phyloP scores from a whole-genome alignment of 768 basidiomycete genomes.

The Naganishia randhawae region DNA sequence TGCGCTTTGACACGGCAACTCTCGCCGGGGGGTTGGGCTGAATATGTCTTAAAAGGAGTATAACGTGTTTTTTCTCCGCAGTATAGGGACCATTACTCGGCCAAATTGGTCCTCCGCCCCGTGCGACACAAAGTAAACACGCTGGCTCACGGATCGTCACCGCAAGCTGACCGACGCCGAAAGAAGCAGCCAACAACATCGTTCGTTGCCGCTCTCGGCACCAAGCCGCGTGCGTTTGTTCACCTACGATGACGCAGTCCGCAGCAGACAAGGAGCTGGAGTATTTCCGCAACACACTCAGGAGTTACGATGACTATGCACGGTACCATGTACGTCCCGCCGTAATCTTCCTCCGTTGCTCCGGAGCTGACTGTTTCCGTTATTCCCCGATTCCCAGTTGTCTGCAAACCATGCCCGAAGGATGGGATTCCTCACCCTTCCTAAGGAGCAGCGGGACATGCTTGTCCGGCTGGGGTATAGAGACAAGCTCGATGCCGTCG shows the following conservation, averaged over 20 bases:
- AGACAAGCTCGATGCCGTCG: constrained; percentile 71
- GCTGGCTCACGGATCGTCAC: too few species aligned
- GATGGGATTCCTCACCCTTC: constrained; percentile 71
- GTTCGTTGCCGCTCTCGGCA: not conserved
- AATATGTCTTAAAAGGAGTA: not conserved
- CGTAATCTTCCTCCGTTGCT: not conserved
- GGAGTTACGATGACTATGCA: constrained; percentile 71
- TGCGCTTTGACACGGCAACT: constrained; percentile 1
- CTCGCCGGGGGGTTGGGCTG: not conserved
- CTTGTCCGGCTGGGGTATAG: constrained; percentile 69
- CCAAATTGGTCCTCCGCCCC: too few species aligned
- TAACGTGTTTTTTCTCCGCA: not conserved
- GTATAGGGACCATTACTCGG: too few species aligned
- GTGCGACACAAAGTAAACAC: too few species aligned
- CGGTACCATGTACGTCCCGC: constrained; percentile 63
- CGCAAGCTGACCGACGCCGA: not conserved
- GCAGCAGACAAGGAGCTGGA: constrained; percentile 20
- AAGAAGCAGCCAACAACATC: not conserved
- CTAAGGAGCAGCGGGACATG: constrained; percentile 65
- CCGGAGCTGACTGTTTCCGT: not conserved
- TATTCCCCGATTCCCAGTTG: constrained; percentile 51
- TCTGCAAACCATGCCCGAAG: constrained; percentile 64
- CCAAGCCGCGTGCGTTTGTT: too few species aligned
- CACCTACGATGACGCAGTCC: not conserved
- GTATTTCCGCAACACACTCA: constrained; percentile 49